Base-by-base conservation (phyloP, 768 basidiomycete species). In the Podaxis pistillaris region DNA sequence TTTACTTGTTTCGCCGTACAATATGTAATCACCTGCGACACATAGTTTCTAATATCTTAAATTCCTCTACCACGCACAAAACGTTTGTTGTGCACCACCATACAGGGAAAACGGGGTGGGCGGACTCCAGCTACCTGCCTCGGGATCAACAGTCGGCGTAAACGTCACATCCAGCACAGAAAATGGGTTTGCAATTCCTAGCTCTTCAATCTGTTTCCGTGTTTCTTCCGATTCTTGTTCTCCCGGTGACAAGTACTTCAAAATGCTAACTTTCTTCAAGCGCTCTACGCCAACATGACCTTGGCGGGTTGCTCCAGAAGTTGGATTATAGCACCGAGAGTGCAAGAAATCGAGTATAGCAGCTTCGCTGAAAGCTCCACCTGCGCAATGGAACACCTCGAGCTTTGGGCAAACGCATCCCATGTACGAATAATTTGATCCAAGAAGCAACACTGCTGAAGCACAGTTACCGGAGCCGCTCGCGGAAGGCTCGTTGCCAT, bases 321-420 rank as follows among this genome's bases (percentile, higher is more conserved):
- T 15, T 11, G 22, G 22, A 17, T 41, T 30, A 5, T 56, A 17
- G 22, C 56, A 37, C 15, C 55, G 46, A 58, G 37, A 41, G 12
- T 24, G 6, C 11, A 56, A n/a, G 36, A 65, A 53, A 8, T 62
- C 40, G 5, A 51, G 37, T 15, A 57, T 52, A 13, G 24, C 28
- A n/a, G 44, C n/a, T 19, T 15, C 11, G 3, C 44, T 19, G 49
- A 62, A 62, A 22, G 38, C 15, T 11, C 54, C 55, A 8, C 30
- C 47, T 17, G 13, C 15, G 0, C 54, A 62, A 50, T 49, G 46
- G 15, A 62, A 49, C 7, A 58, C 49, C 38, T 61, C 55, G 26
- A 61, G 54, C 4, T 60, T 55, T 1, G 54, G 58, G 36, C 61
- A 33, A 62, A 19, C 49, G n/a, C 5, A 52, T 51, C 9, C 7